phyloP scores from a whole-genome alignment of 2,329 filamentous ascomycete species.

The Cryphonectria radicalis region DNA sequence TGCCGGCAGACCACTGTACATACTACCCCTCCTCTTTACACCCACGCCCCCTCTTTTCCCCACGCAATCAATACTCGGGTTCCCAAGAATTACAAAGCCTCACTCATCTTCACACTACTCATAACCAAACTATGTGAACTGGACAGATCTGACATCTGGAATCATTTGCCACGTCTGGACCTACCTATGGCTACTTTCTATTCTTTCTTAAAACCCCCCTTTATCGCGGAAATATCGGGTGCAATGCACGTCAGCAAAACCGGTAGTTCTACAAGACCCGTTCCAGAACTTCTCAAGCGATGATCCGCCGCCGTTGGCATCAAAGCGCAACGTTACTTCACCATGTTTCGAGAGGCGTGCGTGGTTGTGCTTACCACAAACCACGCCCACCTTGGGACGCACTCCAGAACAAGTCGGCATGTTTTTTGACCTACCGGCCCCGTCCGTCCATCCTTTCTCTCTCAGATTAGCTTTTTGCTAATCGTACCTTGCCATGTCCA shows the following conservation, averaged over 20 bases:
- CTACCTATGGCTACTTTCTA: neutral
- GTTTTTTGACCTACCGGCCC: neutral
- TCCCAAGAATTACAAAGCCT: neutral
- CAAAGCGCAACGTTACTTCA: constrained; percentile 17
- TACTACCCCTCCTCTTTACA: neutral
- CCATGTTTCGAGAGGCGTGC: constrained; percentile 4
- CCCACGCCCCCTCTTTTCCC: neutral
- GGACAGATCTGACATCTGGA: neutral
- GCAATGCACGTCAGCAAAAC: neutral
- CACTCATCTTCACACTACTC: neutral
- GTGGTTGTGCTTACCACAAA: neutral
- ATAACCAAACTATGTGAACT: neutral
- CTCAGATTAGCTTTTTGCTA: neutral
- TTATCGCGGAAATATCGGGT: neutral
- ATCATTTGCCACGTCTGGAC: neutral
- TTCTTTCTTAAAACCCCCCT: neutral
- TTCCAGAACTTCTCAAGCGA: neutral
- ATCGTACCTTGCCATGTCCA: neutral
- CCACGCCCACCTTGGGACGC: neutral
- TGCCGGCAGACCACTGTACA: constrained; percentile 6
- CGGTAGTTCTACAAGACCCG: neutral
- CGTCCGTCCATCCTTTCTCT: neutral
- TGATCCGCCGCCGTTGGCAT: constrained; percentile 6
- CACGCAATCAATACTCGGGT: neutral
- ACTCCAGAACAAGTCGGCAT: neutral